Base-by-base conservation (phyloP, 2,329 filamentous ascomycete genomes). In the Phaeosphaeriaceae sp. region DNA sequence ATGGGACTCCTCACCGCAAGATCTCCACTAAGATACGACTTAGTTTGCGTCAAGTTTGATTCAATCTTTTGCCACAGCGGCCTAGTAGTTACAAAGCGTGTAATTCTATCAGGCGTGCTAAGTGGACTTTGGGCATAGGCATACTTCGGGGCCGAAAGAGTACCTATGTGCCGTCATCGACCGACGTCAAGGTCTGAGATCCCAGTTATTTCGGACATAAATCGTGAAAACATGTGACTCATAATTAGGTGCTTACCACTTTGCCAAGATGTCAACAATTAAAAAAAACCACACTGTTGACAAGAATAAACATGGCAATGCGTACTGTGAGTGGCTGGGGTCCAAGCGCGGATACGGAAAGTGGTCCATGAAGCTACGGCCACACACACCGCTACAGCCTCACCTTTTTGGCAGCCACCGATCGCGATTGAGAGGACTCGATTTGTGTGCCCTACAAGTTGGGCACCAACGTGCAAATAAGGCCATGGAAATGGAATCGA, bases 331-430 rank as follows among this genome's bases (percentile, higher is more conserved):
- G 56, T 66, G 64, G 63, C 39, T 53, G 47, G 46, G 41, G 37
- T 4, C 40, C 32, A 52, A 50, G 44, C 58, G 58, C 53, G 58
- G 58, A 54, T 42, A 40, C 51, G 52, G 57, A 56, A 58, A 56
- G 55, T 48, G 64, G 55, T 55, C 29, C 23, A n/a, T 36, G 32
- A 44, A 55, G 50, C 41, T 33, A 61, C 23, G 58, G 29, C 50
- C 63, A 67, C 61, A 63, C 58, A 26, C 23, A 67, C 58, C 54
- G 58, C 62, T 61, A 57, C 60, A 60, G 67, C 65, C 66, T 69
- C 64, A 66, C 54, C 18, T 55, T 63, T 68, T 48, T 53, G 49
- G 42, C 55, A 63, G 58, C 61, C 60, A 65, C 56, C 58, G 48
- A 50, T 56, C 46, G 51, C 40, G 29, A 47, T 36, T 41, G 42